phyloP scores from a whole-genome alignment of 441 rosid species.

The Euphorbia celastroides region DNA sequence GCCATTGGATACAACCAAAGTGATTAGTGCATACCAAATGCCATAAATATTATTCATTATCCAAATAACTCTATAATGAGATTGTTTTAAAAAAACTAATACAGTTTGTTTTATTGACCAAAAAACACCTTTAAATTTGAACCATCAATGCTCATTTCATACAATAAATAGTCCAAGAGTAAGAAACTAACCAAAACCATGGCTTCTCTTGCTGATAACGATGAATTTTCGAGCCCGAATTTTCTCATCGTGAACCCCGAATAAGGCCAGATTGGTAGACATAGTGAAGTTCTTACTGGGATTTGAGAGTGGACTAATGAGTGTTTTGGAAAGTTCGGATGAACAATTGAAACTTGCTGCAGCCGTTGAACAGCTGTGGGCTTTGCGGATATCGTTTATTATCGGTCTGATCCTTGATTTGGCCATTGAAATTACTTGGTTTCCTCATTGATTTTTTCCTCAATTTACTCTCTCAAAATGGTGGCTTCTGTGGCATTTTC shows the following conservation, averaged over 20 bases:
- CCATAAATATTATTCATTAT: no score
- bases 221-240: background rate
- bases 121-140: no score
- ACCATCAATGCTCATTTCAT: no score
- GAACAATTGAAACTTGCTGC: background rate
- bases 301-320: slow-evolving; percentile 2
- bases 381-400: background rate
- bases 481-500: background rate
- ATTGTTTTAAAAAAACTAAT: no score
- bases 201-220: no score
- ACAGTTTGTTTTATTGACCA: no score
- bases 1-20: no score
- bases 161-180: no score
- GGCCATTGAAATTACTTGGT: background rate
- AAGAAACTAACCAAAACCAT: no score
- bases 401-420: background rate
- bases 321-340: background rate
- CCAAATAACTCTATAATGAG: no score
- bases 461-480: background rate
- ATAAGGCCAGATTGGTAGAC: background rate
- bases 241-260: background rate
- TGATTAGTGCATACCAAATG: no score
- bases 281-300: background rate
- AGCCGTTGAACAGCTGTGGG: background rate
- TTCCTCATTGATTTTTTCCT: background rate